Percentiles rank a stretch among this genome's conserved stretches.
Evolutionary conservation across 495 filamentous ascomycete genomes (phyloP).

Genomic region (Neurospora sp.): DNA sequence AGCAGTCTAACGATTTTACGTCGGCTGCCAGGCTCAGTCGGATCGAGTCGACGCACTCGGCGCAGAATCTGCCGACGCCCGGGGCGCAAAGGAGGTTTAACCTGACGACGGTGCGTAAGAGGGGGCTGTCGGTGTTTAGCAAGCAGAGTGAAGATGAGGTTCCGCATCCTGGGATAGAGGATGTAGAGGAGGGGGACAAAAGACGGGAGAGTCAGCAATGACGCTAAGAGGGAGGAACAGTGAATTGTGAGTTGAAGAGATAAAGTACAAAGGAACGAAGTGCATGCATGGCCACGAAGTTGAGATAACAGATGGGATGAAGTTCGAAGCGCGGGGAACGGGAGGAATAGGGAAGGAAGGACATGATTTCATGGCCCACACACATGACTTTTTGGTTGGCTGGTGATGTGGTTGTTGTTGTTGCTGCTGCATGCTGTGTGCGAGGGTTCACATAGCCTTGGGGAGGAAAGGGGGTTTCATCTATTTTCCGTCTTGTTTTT

Average conservation of each 20-base stretch:
- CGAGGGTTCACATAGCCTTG: background rate
- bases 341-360: background rate
- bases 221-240: background rate
- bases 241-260: background rate
- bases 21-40: conserved; percentile 73
- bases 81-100: conserved; percentile 21
- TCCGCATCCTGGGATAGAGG: background rate
- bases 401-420: background rate
- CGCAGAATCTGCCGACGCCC: conserved; percentile 4
- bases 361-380: background rate
- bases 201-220: background rate
- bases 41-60: conserved; percentile 63
- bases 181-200: background rate
- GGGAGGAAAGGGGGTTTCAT: background rate
- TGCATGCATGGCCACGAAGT: background rate
- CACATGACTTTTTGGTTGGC: background rate
- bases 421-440: background rate
- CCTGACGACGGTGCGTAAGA: conserved; percentile 22
- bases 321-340: background rate
- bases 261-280: background rate
- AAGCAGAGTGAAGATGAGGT: conserved; percentile 18
- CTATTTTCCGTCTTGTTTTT: background rate
- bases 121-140: conserved; percentile 27
- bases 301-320: background rate
- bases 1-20: conserved; percentile 81